Percentiles rank a stretch among this genome's conserved stretches.
Conservation (phyloP, 2,329 filamentous ascomycete species). For the Lecanoromycetidae sp. region DNA sequence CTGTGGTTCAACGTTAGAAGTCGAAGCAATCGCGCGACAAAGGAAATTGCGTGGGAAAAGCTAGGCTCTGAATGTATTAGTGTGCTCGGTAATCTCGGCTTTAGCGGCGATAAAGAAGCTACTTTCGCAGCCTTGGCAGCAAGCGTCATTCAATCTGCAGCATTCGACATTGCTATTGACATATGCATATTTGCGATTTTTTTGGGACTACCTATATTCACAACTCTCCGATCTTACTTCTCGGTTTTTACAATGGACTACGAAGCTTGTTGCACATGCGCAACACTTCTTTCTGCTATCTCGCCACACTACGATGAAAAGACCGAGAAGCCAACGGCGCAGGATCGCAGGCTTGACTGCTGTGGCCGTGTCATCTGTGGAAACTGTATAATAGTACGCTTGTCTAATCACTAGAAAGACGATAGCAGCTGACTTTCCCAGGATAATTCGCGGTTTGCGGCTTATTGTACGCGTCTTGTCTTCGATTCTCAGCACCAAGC, state of each 20-base stretch:
- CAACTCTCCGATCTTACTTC: neutral
- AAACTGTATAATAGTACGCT: conserved; percentile 48
- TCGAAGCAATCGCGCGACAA: neutral
- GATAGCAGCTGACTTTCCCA: conserved; percentile 20
- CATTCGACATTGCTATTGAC: too few relatives aligned
- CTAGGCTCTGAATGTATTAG: neutral
- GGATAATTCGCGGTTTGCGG: conserved; percentile 55
- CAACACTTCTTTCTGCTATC: conserved; percentile 45
- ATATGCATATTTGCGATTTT: too few relatives aligned
- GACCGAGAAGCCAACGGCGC: conserved; percentile 49
- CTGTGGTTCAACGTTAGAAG: neutral
- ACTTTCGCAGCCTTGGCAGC: neutral
- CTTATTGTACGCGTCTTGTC: conserved; percentile 35
- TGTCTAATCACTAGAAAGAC: neutral
- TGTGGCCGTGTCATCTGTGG: conserved; percentile 62
- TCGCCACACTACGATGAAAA: conserved; percentile 41
- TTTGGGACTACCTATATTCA: neutral
- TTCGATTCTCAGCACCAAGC: neutral
- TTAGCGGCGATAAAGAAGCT: neutral
- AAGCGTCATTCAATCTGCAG: too few relatives aligned
- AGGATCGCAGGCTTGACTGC: conserved; percentile 53
- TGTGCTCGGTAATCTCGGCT: neutral
- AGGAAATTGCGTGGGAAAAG: conserved; percentile 2
- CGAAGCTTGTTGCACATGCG: conserved; percentile 59
- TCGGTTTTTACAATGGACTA: conserved; percentile 1